Base-by-base conservation (phyloP, 805 yeast species). In the Myxozyma mucilagina region DNA sequence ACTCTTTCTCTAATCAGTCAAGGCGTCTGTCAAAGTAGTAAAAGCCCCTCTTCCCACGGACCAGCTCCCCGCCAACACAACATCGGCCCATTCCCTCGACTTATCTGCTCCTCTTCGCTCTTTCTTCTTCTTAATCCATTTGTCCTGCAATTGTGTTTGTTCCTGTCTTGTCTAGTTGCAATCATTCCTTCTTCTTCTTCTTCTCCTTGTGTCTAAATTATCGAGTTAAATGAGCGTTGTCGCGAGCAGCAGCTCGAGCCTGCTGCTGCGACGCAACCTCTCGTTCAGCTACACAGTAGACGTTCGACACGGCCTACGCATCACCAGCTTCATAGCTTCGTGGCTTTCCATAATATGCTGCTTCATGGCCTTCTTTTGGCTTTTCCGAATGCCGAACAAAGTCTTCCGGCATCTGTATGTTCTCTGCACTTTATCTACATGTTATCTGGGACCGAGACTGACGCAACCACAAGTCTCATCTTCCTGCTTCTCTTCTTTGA, bases 401-500 rank as follows among this genome's bases (percentile, higher is more conserved):
- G 68, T 65, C 38, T 71, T 71, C 48, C 65, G 74, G 9, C 73
- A 71, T 52, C 34, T 58, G 66, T 62, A 42, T 18, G 53, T 14
- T 7, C 35, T 34, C 58, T 51, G 53, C 24, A 6, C 16, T 34
- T 55, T 51, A 9, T 13, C 16, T 32, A 20, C 24, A 3, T 29
- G 10, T 13, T 53, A 20, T 39, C 7, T 39, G 24, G 29, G 47
- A 8, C 34, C 2, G 36, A 8, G 2, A 36, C 74, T 78, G 91
- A 51, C 24, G 31, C 20, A 36, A 47, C 35, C 93, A 10, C 87
- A 71, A 85, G 84, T 59, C 78, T 91, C 62, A 85, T 90, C 65
- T 75, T 84, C 48, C 82, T 87, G 56, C 76, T 91, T 56, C 77
- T 89, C n/a, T 73, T 81, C 14, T 89, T 84, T 71, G 97, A 91